Conservation (phyloP, 2,329 filamentous ascomycete genomes). For the Aureobasidium sp. region DNA sequence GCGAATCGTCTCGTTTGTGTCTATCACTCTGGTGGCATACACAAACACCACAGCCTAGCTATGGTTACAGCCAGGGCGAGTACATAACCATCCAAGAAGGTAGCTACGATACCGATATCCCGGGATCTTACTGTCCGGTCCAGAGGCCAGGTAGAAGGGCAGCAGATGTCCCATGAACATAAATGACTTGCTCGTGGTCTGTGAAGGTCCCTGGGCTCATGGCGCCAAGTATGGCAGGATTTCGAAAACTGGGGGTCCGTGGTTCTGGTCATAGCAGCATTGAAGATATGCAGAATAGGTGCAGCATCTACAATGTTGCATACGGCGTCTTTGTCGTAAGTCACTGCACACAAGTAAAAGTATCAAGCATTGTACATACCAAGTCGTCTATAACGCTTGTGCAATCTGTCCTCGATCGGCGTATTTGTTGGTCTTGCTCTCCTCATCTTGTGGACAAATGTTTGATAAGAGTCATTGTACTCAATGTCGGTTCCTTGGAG, state of each 20-base stretch:
- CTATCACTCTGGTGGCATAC: conserved; percentile 59
- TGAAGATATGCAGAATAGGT: conserved; percentile 73
- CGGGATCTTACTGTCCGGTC: conserved; percentile 31
- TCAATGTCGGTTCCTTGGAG: not conserved
- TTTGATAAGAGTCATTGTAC: not conserved
- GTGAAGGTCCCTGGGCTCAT: conserved; percentile 62
- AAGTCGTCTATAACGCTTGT: not conserved
- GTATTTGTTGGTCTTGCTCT: not conserved
- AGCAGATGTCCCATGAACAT: conserved; percentile 79
- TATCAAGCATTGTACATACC: not conserved
- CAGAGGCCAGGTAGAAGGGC: conserved; percentile 67
- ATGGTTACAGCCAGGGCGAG: conserved; percentile 83
- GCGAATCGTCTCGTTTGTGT: conserved; percentile 63
- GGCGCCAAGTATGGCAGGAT: conserved; percentile 81
- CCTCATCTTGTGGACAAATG: not conserved
- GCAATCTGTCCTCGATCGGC: not conserved
- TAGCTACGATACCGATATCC: conserved; percentile 67
- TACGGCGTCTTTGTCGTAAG: conserved; percentile 66
- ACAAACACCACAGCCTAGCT: conserved; percentile 74
- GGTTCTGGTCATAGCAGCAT: conserved; percentile 41
- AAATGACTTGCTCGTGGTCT: conserved; percentile 61
- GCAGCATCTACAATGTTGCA: conserved; percentile 67
- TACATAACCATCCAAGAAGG: conserved; percentile 71
- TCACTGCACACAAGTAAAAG: conserved; percentile 41
- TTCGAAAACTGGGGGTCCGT: conserved; percentile 59